These are phyloP conservation scores for Periglandula ipomoeae DNA, from an alignment of 2,329 filamentous ascomycete species.

Conservation along the genomic window DNA sequence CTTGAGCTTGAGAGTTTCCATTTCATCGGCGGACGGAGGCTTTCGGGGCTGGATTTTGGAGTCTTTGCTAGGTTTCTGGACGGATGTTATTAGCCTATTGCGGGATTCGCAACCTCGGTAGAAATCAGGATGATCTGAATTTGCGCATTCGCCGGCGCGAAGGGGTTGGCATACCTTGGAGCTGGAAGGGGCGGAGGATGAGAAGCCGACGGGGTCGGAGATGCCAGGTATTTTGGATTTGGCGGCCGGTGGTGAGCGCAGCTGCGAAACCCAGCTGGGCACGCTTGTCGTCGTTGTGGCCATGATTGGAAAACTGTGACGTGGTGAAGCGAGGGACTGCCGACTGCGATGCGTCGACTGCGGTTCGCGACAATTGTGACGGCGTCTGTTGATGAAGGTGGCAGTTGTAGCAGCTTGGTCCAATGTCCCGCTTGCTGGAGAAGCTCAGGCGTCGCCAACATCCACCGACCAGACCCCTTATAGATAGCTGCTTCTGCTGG, in stretches of 20 bases:
- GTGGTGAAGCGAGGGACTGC: too few relatives aligned
- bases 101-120: too few relatives aligned
- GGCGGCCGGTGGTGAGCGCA: slow-evolving; percentile 59
- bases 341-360: too few relatives aligned
- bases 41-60: slow-evolving; percentile 46
- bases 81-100: not conserved
- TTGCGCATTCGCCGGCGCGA: too few relatives aligned
- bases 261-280: slow-evolving; percentile 76
- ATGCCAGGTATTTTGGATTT: slow-evolving; percentile 60
- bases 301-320: too few relatives aligned
- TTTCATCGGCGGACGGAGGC: slow-evolving; percentile 69
- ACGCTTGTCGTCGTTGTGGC: slow-evolving; percentile 25
- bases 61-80: slow-evolving; percentile 43
- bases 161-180: slow-evolving; percentile 54
- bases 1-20: slow-evolving; percentile 92
- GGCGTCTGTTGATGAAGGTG: not conserved
- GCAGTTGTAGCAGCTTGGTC: not conserved
- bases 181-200: slow-evolving; percentile 42
- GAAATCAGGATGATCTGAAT: too few relatives aligned
- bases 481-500: slow-evolving; percentile 3
- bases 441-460: too few relatives aligned
- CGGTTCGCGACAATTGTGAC: not conserved
- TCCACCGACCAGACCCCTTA: not conserved
- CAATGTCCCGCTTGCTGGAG: not conserved
- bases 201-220: slow-evolving; percentile 80